These are phyloP conservation scores for Dioscorea dumetorum DNA, from an alignment of 106 monocot genomes.

Conservation along the genomic window DNA sequence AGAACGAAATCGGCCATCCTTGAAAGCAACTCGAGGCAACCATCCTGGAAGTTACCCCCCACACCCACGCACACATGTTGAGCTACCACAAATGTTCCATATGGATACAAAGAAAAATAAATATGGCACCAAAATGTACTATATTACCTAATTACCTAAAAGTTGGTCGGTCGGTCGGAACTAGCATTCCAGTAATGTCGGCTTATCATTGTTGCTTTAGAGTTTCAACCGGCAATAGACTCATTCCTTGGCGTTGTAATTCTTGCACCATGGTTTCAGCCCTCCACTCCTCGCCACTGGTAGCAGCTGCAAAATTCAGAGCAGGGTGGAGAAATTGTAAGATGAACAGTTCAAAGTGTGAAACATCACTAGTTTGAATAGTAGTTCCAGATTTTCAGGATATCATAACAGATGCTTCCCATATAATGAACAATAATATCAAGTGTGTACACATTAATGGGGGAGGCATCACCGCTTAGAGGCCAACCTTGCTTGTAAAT, in stretches of 20 bases:
- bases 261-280: constrained; percentile 11
- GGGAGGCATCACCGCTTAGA: no score
- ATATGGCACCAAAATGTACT: not conserved
- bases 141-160: not conserved
- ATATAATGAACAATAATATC: no score
- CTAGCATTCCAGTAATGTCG: not conserved
- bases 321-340: no score
- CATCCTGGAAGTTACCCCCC: not conserved
- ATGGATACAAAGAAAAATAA: not conserved
- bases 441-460: no score
- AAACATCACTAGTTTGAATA: no score
- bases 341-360: no score
- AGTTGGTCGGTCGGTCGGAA: not conserved
- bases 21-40: no score
- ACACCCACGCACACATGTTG: not conserved
- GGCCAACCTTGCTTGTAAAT: no score
- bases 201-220: not conserved
- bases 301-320: constrained; percentile 13
- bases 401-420: no score
- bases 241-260: not conserved
- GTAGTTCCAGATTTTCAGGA: no score
- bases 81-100: not conserved
- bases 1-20: no score
- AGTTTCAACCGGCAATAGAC: not conserved
- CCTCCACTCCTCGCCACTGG: constrained; percentile 15